Evolutionary conservation across 2,329 filamentous ascomycete genomes (phyloP).

Genomic region (Pestalotiopsis sp.): DNA sequence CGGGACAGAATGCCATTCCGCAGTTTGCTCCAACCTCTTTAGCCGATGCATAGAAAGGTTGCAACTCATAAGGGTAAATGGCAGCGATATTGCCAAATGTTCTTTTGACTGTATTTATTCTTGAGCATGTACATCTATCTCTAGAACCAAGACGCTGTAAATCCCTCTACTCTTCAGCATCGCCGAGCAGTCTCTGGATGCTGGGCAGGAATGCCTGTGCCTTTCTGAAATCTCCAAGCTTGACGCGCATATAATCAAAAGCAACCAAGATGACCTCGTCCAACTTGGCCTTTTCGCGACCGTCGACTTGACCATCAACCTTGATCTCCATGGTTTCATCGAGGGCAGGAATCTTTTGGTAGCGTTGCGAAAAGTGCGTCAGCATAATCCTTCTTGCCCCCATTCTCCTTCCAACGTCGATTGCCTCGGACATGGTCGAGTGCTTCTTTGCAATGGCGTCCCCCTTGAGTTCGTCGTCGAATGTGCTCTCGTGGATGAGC

Average conservation of each 20-base stretch:
- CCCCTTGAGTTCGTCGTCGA: constrained; percentile 78
- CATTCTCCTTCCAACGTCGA: constrained; percentile 79
- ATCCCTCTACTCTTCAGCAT: constrained; percentile 10
- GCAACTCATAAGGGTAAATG: neutral
- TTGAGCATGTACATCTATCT: neutral
- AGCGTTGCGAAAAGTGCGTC: constrained; percentile 95
- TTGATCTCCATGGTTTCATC: constrained; percentile 33
- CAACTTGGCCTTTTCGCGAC: constrained; percentile 34
- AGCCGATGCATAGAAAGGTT: neutral
- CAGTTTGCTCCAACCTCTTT: neutral
- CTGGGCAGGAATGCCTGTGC: constrained; percentile 34
- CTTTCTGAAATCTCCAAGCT: constrained; percentile 34
- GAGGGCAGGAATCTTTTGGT: constrained; percentile 71
- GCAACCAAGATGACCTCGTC: constrained; percentile 69
- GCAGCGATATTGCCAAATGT: neutral
- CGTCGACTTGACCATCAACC: constrained; percentile 22
- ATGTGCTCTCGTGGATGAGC: constrained; percentile 93
- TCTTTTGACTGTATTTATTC: neutral
- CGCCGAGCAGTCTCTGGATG: constrained; percentile 32
- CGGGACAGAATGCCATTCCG: neutral
- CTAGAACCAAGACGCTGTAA: too few relatives aligned
- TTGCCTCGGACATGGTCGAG: constrained; percentile 83
- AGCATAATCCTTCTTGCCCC: constrained; percentile 77
- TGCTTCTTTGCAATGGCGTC: constrained; percentile 90
- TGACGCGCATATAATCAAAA: constrained; percentile 79